A percentile compares a stretch with the other conserved stretches of the same genome.
Conservation (phyloP, 176 grass and related monocot genomes). For the Triticum monococcum region DNA sequence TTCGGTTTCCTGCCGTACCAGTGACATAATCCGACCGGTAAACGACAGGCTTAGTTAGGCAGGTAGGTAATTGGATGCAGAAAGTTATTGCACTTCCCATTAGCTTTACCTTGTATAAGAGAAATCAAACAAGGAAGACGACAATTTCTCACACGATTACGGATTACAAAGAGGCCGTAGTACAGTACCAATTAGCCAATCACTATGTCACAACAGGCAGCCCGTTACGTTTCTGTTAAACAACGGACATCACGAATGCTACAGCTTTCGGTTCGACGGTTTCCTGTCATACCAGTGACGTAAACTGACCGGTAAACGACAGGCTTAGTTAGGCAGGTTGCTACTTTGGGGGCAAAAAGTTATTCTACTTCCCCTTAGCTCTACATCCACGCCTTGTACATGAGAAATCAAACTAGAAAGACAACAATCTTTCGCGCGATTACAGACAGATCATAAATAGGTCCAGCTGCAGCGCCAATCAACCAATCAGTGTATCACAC, state of each 20-base stretch:
- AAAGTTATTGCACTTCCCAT: not conserved
- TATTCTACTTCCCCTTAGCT: not conserved
- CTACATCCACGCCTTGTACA: too few species aligned
- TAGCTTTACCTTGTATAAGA: not conserved
- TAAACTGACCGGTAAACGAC: not conserved
- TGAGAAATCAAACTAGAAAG: too few species aligned
- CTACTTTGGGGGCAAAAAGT: not conserved
- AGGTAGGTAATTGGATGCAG: not conserved
- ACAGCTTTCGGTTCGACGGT: not conserved
- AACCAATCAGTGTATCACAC: not conserved
- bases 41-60: not conserved
- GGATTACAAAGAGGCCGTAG: not conserved
- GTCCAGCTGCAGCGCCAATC: not conserved
- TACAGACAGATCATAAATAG: too few species aligned
- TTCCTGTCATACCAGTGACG: not conserved
- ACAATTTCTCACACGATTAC: not conserved
- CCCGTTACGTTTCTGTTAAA: not conserved
- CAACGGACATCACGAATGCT: not conserved
- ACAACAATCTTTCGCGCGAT: too few species aligned
- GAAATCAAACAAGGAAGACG: not conserved
- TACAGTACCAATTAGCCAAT: conserved; percentile 4
- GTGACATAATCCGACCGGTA: not conserved
- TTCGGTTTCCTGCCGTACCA: not conserved
- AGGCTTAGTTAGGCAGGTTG: not conserved
- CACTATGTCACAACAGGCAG: not conserved